These are phyloP conservation scores for Pyrenula massariospora DNA, from an alignment of 495 filamentous ascomycete genomes.

Conservation along the genomic window DNA sequence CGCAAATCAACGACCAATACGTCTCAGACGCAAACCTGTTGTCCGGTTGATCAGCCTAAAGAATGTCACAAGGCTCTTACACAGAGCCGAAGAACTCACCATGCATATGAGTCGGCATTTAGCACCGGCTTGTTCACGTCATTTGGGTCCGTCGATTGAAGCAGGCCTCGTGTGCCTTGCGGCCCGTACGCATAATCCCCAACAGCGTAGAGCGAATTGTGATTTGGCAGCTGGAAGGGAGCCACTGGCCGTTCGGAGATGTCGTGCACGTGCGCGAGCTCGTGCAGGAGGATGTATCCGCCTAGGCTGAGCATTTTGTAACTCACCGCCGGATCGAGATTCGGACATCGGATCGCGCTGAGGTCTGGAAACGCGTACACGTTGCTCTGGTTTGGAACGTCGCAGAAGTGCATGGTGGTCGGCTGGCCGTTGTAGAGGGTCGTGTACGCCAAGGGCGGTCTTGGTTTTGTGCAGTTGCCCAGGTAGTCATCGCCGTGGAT, in stretches of 20 bases:
- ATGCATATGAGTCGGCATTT: neutral
- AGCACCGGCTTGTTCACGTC: neutral
- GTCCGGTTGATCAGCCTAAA: no score
- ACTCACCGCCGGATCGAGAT: neutral
- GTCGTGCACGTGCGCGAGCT: neutral
- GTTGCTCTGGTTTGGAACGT: neutral
- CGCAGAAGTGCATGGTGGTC: neutral
- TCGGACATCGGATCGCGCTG: neutral
- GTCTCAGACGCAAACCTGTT: no score
- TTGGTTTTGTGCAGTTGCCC: no score
- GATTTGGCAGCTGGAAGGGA: neutral
- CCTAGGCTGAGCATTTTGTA: neutral
- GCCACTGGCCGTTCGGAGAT: neutral
- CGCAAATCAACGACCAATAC: no score
- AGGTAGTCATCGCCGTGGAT: neutral
- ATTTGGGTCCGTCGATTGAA: neutral
- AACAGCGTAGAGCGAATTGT: no score
- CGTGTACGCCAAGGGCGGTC: neutral
- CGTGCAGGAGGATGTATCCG: neutral
- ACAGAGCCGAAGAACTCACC: no score
- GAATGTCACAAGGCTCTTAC: no score
- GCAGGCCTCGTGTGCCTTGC: neutral
- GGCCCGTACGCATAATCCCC: neutral
- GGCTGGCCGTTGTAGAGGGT: neutral
- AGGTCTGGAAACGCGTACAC: neutral